These are phyloP conservation scores for Gossypium gossypioides DNA, from an alignment of 441 rosid genomes.

Conservation along the genomic window DNA sequence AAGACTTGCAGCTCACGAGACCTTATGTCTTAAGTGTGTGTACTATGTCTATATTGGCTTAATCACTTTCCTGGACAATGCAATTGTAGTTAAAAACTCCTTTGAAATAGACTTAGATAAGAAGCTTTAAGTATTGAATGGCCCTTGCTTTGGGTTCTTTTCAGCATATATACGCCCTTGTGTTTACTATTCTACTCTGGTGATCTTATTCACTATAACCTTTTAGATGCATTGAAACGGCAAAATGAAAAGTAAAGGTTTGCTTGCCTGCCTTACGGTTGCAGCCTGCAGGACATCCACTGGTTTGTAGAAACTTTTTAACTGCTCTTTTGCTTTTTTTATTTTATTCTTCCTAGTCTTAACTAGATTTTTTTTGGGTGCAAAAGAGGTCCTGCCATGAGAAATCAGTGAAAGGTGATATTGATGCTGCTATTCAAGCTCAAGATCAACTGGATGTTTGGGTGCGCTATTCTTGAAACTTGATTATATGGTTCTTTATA, in stretches of 20 bases:
- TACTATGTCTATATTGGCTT: slow-evolving; percentile 24
- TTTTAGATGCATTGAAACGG: background rate
- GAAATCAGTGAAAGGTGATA: background rate
- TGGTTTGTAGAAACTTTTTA: background rate
- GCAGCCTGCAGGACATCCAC: background rate
- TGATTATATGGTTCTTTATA: background rate
- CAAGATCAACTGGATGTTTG: background rate
- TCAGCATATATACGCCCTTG: background rate
- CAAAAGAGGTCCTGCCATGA: background rate
- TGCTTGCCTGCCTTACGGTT: background rate
- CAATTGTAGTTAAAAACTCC: slow-evolving; percentile 16
- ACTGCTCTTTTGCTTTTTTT: background rate
- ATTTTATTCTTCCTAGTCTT: background rate
- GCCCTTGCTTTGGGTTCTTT: slow-evolving; percentile 10
- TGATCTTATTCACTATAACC: background rate
- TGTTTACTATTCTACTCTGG: background rate
- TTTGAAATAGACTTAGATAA: slow-evolving; percentile 20
- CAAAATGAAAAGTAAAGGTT: background rate
- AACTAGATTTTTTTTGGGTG: background rate
- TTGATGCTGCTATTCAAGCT: background rate
- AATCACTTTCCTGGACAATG: slow-evolving; percentile 20
- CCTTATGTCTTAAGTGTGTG: slow-evolving; percentile 35
- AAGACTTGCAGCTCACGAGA: slow-evolving; percentile 32
- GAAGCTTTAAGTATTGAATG: slow-evolving; percentile 22
- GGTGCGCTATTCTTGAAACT: background rate